These are phyloP conservation scores for Brassica balearica DNA, from an alignment of 441 rosid genomes.

Conservation along the genomic window DNA sequence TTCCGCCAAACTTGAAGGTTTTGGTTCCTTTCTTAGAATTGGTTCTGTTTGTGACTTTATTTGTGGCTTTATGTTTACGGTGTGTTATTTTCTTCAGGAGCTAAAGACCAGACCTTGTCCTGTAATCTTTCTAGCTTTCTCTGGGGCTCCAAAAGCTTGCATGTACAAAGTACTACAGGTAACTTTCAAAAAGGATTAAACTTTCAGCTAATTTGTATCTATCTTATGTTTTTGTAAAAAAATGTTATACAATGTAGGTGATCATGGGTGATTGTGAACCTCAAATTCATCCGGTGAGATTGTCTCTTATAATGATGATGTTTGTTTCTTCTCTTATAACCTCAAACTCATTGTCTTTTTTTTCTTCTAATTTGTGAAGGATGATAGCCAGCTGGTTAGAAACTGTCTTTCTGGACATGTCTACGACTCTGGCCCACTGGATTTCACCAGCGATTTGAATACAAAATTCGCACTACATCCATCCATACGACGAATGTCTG, in stretches of 20 bases:
- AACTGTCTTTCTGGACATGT: slow-evolving; percentile 83
- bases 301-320: slow-evolving; percentile 3
- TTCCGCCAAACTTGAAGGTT: neutral
- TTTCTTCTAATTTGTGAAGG: slow-evolving; percentile 50
- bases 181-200: slow-evolving; percentile 9
- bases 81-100: slow-evolving; percentile 53
- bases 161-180: slow-evolving; percentile 90
- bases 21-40: neutral
- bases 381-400: slow-evolving; percentile 66
- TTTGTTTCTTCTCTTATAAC: neutral
- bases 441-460: slow-evolving; percentile 83
- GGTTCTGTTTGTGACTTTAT: neutral
- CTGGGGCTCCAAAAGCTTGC: slow-evolving; percentile 91
- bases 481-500: slow-evolving; percentile 69
- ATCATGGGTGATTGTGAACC: slow-evolving; percentile 69
- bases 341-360: neutral
- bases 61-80: neutral
- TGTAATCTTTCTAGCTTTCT: slow-evolving; percentile 75
- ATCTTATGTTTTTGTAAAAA: slow-evolving; percentile 20
- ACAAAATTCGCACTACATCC: slow-evolving; percentile 75
- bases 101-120: slow-evolving; percentile 75
- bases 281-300: slow-evolving; percentile 64
- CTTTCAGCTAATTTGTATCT: slow-evolving; percentile 12
- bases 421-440: slow-evolving; percentile 89
- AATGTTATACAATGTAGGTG: slow-evolving; percentile 54